Evolutionary conservation across 2,329 filamentous ascomycete species (phyloP), one percentile per base, ranked within the genome.

Genomic region (Bipolaris gigantea): DNA sequence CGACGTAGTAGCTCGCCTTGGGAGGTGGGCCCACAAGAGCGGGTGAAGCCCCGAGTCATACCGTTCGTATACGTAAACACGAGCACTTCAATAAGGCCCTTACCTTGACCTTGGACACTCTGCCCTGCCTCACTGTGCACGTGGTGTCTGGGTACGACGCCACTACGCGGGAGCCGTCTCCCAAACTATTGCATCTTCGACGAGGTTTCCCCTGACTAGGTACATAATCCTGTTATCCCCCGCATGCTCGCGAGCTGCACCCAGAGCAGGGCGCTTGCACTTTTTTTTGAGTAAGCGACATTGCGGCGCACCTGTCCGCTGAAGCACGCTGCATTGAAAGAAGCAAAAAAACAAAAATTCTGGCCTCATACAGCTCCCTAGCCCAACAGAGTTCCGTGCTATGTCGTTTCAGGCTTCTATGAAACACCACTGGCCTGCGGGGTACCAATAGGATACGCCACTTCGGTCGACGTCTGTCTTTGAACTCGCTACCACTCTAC

Each of bases 301-400:
- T 51, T 44, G 42, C 42, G 30, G 42, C 48, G 25, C 25, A 41
- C 48, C 47, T 50, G 9, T 54, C 19, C 41, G 35, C 23, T 42
- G 35, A n/a, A 41, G 23, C 11, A 27, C 32, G 23, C 51, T 50
- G 38, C 27, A 39, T 32, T 44, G 34, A 23, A 38, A 38, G 33
- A 30, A 48, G 32, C 1, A 38, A 53, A 38, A 49, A 40, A 50
- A 54, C 39, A 44, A 57, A 35, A 35, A 45, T 39, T 21, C 34
- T 36, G 21, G 35, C 8, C 41, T 34, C 19, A 23, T 36, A 15
- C 34, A 50, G 46, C 35, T 34, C 44, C 44, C 52, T 38, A 51
- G 46, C 43, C 21, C 34, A 51, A 54, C 50, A 57, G 36, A 51
- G 50, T 59, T 59, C 44, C 42, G 33, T 25, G 10, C 53, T 50